Evolutionary conservation across 2,329 filamentous ascomycete genomes (phyloP).

Genomic region (Aspergillus sp.): DNA sequence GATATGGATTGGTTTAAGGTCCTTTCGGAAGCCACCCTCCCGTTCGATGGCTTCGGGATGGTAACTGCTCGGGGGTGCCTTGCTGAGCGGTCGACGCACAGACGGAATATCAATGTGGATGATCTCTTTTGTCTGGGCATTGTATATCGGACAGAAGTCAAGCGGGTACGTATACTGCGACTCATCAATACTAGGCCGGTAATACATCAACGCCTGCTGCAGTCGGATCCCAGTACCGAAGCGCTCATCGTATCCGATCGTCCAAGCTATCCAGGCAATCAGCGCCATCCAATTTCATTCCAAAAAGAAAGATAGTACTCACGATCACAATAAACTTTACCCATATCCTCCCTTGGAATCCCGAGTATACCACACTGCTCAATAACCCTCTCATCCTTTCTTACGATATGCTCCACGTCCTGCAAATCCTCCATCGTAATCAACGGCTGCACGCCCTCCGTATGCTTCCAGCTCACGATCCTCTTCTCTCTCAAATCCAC

Average conservation of each 20-base stretch:
- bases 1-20: constrained; percentile 81
- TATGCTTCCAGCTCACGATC: constrained; percentile 66
- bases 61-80: constrained; percentile 70
- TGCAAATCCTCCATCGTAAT: constrained; percentile 90
- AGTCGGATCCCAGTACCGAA: constrained; percentile 72
- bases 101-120: constrained; percentile 78
- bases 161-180: constrained; percentile 86
- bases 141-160: constrained; percentile 90
- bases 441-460: constrained; percentile 73
- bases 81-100: constrained; percentile 67
- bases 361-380: constrained; percentile 82
- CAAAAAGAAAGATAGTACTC: constrained; percentile 19
- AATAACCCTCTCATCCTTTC: constrained; percentile 77
- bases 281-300: neutral
- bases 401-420: constrained; percentile 66
- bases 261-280: constrained; percentile 58
- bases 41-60: constrained; percentile 65
- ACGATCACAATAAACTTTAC: constrained; percentile 92
- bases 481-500: constrained; percentile 63
- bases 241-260: constrained; percentile 87
- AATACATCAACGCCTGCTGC: constrained; percentile 95
- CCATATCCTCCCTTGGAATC: constrained; percentile 75
- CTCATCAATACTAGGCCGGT: constrained; percentile 75
- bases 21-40: constrained; percentile 66
- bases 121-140: constrained; percentile 69